phyloP scores from a whole-genome alignment of 1,139 yeast species.

The Hyphopichia pseudoburtonii region DNA sequence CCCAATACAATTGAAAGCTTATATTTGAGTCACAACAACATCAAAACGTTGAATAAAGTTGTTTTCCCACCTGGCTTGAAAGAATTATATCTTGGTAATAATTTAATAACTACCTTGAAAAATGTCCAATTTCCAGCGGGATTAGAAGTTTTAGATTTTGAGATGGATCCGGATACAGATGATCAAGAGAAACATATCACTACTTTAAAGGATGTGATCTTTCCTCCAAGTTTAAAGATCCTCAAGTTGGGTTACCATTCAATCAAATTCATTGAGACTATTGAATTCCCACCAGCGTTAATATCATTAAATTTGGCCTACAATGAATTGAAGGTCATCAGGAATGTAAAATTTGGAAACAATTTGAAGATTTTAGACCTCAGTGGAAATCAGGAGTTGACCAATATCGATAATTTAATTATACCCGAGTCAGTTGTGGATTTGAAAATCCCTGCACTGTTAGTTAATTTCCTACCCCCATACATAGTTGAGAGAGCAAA shows the following conservation, averaged over 20 bases:
- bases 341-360: conserved; percentile 39
- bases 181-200: conserved; percentile 46
- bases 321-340: conserved; percentile 39
- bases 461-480: conserved; percentile 38
- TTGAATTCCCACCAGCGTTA: conserved; percentile 39
- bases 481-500: conserved; percentile 45
- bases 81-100: conserved; percentile 44
- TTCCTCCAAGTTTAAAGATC: conserved; percentile 37
- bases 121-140: conserved; percentile 43
- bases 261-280: conserved; percentile 37
- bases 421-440: conserved; percentile 41
- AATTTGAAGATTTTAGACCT: conserved; percentile 36
- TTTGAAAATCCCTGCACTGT: conserved; percentile 36
- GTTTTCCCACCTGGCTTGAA: conserved; percentile 37
- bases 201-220: conserved; percentile 42
- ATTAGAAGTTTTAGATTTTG: conserved; percentile 41
- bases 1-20: conserved; percentile 41
- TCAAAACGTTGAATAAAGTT: conserved; percentile 47
- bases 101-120: conserved; percentile 44
- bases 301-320: conserved; percentile 36
- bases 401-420: conserved; percentile 37
- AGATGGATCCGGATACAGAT: conserved; percentile 43
- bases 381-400: conserved; percentile 45
- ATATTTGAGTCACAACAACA: conserved; percentile 41
- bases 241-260: conserved; percentile 43